phyloP scores from a whole-genome alignment of 768 basidiomycete genomes.

The Exidia glandulosa region DNA sequence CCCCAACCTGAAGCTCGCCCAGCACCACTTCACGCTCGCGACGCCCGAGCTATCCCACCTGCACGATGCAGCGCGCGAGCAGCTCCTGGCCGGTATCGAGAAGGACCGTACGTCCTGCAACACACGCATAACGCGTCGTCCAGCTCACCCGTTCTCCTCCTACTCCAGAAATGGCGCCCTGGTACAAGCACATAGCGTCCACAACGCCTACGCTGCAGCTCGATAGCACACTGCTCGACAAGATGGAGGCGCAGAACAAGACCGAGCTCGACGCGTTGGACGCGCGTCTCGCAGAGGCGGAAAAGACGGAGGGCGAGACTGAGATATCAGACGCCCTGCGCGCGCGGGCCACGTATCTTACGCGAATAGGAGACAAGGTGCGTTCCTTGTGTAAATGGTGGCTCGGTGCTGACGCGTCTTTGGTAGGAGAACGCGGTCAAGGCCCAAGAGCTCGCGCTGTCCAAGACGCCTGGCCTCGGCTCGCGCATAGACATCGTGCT shows the following conservation, averaged over 20 bases:
- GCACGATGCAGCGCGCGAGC: conserved; percentile 53
- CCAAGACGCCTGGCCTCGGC: conserved; percentile 88
- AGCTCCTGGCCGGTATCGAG: conserved; percentile 63
- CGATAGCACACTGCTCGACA: conserved; percentile 40
- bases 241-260: conserved; percentile 59
- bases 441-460: conserved; percentile 73
- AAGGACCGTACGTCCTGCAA: conserved; percentile 53
- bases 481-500: conserved; percentile 89
- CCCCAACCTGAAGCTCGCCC: conserved; percentile 74
- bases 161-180: conserved; percentile 75
- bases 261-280: conserved; percentile 67
- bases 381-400: background rate
- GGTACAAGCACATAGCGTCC: conserved; percentile 42
- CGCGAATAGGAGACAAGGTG: conserved; percentile 77
- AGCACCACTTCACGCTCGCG: conserved; percentile 66
- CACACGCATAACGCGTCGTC: conserved; percentile 3
- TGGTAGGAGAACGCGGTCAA: conserved; percentile 65
- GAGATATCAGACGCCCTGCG: conserved; percentile 85
- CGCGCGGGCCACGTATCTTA: conserved; percentile 75
- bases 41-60: conserved; percentile 47
- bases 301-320: conserved; percentile 85
- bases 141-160: background rate
- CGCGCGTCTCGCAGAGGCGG: conserved; percentile 68
- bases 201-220: conserved; percentile 32
- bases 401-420: background rate